Evolutionary conservation across 805 yeast species (phyloP), one percentile per base, ranked within the genome.

Genomic region (Priceomyces fermenticarens): DNA sequence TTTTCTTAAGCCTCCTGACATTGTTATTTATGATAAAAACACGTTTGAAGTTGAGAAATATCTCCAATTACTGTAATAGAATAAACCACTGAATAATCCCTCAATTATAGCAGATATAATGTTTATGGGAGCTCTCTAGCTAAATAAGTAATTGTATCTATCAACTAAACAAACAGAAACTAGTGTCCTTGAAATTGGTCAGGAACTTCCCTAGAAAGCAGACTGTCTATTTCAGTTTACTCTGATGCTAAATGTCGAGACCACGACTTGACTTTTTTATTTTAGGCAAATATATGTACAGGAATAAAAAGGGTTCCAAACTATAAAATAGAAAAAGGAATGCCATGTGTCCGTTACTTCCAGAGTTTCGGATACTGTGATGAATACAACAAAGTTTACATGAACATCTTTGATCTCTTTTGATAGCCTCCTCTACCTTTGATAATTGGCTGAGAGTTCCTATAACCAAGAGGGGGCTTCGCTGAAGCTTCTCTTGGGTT

Each of bases 381-480:
- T 12, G 15, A 7, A 29, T 29, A 12, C 32, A 14, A n/a, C 4
- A 8, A 29, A 9, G 32, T 13, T 44, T 55, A 67, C 70, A 65
- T 67, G 36, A 55, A 44, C 44, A 64, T 67, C 48, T 64, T 67
- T 1, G 71, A 54, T 39, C 75, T 47, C 48, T 67, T 70, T 43
- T 70, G 75, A 45, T 65, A 65, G 0, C 75, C 75, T 2, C 75
- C 75, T 44, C 75, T 60, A 10, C 75, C 75, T 43, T 58, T 62
- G 35, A 70, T 48, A 7, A 63, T 64, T 0, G 74, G 72, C n/a
- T 44, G 54, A 6, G 46, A 30, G 13, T 47, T 42, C 14, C 17
- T 32, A 9, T 32, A 26, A 44, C 17, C 28, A 26, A 32, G 23
- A 3, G 17, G 26, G 3, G 35, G 27, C 10, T 26, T 15, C n/a